phyloP scores from a whole-genome alignment of 2,329 filamentous ascomycete species.

The Aschersonia sp. region DNA sequence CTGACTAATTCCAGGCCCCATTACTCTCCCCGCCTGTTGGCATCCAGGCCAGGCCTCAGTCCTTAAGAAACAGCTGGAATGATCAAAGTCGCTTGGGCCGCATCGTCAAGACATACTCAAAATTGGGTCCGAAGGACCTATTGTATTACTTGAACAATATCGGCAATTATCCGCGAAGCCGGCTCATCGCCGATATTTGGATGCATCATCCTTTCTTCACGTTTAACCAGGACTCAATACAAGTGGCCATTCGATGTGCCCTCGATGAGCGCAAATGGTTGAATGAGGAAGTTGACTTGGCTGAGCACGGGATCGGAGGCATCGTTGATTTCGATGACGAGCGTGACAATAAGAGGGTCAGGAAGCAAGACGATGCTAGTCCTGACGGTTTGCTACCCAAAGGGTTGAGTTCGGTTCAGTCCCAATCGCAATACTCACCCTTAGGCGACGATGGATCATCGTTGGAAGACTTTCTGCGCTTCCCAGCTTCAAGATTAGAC shows the following conservation, averaged over 20 bases:
- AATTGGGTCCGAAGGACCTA: conserved; percentile 34
- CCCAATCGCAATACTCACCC: conserved; percentile 22
- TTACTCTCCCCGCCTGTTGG: conserved; percentile 10
- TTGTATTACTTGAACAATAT: conserved; percentile 32
- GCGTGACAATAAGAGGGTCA: conserved; percentile 16
- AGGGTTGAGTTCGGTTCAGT: conserved; percentile 13
- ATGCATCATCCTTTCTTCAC: conserved; percentile 26
- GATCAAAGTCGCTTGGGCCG: conserved; percentile 22
- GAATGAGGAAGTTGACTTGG: conserved; percentile 14
- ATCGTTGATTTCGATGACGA: conserved; percentile 26
- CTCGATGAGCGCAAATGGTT: conserved; percentile 23
- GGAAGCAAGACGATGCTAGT: conserved; percentile 20
- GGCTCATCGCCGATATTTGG: conserved; percentile 27
- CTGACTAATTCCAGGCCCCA: conserved; percentile 6
- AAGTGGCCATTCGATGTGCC: conserved; percentile 21
- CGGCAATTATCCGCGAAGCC: conserved; percentile 28
- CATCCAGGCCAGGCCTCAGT: conserved; percentile 13
- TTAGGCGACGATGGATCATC: conserved; percentile 24
- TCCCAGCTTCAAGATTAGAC: conserved; percentile 8
- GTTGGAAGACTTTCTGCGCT: conserved; percentile 13
- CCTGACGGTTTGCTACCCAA: conserved; percentile 19
- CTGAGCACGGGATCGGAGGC: conserved; percentile 20
- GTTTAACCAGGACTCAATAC: conserved; percentile 29
- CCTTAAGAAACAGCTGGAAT: conserved; percentile 18
- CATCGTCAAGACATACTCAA: conserved; percentile 30